A percentile compares a stretch with the other conserved stretches of the same genome.
Evolutionary conservation across 805 yeast species (phyloP).

Genomic region (Candida easanensis): DNA sequence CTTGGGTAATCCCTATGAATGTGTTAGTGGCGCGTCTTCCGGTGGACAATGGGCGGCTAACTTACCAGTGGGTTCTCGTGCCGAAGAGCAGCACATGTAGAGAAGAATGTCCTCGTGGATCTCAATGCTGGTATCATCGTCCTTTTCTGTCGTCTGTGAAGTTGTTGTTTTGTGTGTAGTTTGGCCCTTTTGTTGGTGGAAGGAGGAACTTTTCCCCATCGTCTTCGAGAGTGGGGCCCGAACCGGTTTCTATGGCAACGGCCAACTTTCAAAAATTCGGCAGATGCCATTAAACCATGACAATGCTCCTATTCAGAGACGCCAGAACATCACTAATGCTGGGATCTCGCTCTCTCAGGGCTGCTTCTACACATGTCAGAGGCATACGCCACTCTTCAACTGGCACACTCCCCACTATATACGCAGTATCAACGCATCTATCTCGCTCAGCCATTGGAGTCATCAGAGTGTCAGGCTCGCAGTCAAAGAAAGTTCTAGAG

Average conservation of each 20-base stretch:
- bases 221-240: too few relatives aligned
- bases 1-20: slow-evolving; percentile 23
- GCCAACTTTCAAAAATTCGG: too few relatives aligned
- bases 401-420: slow-evolving; percentile 51
- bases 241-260: too few relatives aligned
- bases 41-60: slow-evolving; percentile 10
- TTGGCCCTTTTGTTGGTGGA: too few relatives aligned
- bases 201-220: too few relatives aligned
- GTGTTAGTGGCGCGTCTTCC: neutral
- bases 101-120: neutral
- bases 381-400: slow-evolving; percentile 3
- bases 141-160: too few relatives aligned
- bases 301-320: too few relatives aligned
- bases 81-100: neutral
- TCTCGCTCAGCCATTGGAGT: slow-evolving; percentile 86
- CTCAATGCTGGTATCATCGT: neutral
- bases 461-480: slow-evolving; percentile 76
- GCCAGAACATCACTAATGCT: neutral
- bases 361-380: too few relatives aligned
- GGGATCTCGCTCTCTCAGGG: too few relatives aligned
- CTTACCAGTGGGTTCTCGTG: slow-evolving; percentile 58
- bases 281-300: too few relatives aligned
- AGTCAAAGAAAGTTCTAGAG: slow-evolving; percentile 38
- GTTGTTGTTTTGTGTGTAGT: too few relatives aligned
- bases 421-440: slow-evolving; percentile 84